Evolutionary conservation across 306 rosid species (phyloP).

Genomic region (Lithocarpus polystachyus): DNA sequence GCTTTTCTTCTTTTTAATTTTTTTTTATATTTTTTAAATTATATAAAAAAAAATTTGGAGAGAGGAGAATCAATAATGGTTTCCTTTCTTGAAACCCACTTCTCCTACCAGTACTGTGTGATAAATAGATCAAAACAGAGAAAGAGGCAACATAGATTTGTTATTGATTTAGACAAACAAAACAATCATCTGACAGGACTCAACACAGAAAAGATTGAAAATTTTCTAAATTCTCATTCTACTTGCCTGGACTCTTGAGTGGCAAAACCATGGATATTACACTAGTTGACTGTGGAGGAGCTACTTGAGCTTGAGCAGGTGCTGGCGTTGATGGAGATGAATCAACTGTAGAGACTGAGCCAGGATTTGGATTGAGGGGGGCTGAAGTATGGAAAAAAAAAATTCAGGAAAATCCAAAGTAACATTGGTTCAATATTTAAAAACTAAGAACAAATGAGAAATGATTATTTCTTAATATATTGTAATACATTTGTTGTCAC

Average conservation of each 20-base stretch:
- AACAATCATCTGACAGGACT: slow-evolving; percentile 40
- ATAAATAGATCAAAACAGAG: slow-evolving; percentile 12
- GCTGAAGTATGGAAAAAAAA: no score
- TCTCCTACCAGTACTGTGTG: background rate
- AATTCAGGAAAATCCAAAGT: no score
- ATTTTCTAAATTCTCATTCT: slow-evolving; percentile 10
- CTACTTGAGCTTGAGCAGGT: slow-evolving; percentile 12
- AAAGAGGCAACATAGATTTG: slow-evolving; percentile 6
- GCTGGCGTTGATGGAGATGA: slow-evolving; percentile 26
- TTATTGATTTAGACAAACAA: slow-evolving; percentile 11
- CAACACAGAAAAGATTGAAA: slow-evolving; percentile 17
- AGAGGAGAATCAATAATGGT: slow-evolving; percentile 41
- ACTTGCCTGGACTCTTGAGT: slow-evolving; percentile 53
- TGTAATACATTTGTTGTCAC: no score
- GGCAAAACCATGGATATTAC: slow-evolving; percentile 40
- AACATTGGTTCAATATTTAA: no score
- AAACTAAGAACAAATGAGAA: no score
- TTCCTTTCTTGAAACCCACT: slow-evolving; percentile 35
- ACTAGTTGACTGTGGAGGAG: slow-evolving; percentile 29
- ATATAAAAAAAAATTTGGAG: background rate
- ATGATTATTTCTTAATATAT: no score
- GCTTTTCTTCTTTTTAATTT: no score
- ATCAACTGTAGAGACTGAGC: background rate
- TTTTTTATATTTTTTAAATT: no score
- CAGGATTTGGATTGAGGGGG: no score